Conservation (phyloP, 352 stramenopile species). For the Phytopythium aichiense region DNA sequence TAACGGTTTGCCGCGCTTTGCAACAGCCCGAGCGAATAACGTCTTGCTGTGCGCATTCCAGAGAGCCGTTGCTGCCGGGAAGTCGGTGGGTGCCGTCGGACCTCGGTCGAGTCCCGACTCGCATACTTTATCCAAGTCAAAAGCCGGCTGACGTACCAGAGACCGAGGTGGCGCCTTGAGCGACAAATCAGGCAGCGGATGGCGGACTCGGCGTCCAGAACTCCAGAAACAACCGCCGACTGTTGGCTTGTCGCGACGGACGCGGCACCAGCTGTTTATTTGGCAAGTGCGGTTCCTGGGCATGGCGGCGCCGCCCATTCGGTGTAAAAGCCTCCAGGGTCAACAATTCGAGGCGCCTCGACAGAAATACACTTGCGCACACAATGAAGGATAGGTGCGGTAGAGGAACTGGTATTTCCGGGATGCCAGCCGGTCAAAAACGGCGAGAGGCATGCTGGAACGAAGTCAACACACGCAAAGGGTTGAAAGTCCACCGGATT, state of each 20-base stretch:
- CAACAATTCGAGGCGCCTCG: not conserved
- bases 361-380: not conserved
- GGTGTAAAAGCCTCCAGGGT: not conserved
- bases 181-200: not conserved
- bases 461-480: not conserved
- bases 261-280: slow-evolving; percentile 2
- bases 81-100: not conserved
- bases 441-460: not conserved
- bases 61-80: slow-evolving; percentile 4
- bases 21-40: not conserved
- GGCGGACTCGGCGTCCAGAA: not conserved
- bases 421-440: not conserved
- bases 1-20: not conserved
- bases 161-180: not conserved
- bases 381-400: not conserved
- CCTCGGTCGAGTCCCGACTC: not conserved
- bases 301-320: not conserved
- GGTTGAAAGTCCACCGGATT: not conserved
- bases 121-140: not conserved
- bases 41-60: not conserved
- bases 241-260: slow-evolving; percentile 3
- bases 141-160: not conserved
- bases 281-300: not conserved
- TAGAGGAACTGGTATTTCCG: slow-evolving; percentile 1
- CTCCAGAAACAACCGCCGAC: slow-evolving; percentile 3